Evolutionary conservation across 1,284 basidiomycete species (phyloP), one percentile per base, ranked within the genome.

Genomic region (Vanrija sp.): DNA sequence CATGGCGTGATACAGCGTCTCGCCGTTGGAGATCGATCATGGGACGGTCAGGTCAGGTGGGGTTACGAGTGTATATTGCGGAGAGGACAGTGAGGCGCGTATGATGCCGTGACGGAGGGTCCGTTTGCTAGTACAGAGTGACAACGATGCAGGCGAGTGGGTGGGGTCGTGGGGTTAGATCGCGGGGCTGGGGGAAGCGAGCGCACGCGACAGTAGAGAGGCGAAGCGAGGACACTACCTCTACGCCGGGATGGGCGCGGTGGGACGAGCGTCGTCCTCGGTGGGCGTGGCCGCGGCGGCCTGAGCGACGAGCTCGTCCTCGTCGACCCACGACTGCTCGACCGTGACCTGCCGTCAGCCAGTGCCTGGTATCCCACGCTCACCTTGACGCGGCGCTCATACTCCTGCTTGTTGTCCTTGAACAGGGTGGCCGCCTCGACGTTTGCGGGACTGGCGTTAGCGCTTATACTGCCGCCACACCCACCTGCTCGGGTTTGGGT

Each of bases 401-500:
- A 97, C 79, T 96, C 94, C 80, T 97, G 98, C 88, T 96, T 94
- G 72, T 98, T 98, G 76, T 98, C 95, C 55, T 94, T 80, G 72
- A 96, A 98, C 60, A 98, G 77, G 73, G 91, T 89, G 2, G 95
- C 95, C 0, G 95, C 95, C 79, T 98, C 95, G 1, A 93, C 93
- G 70, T 98, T 98, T 1, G 95, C 95, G 6, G 95, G 95, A 71
- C 91, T 95, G 63, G 14, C 49, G 38, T 18, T 25, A 38, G 45
- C 21, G 18, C 38, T 18, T 46, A 18, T 38, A 44, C 42, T 29
- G 10, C 5, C 21, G 21, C 2, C 5, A 3, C 3, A 72, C 81
- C 63, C 62, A 83, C 80, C 80, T 82, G 69, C 93, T 93, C 1
- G 95, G 94, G 75, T 98, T 98, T 10, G 95, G 95, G 75, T 98